Base-by-base conservation (phyloP, 805 yeast genomes). In the Metschnikowia sp. region DNA sequence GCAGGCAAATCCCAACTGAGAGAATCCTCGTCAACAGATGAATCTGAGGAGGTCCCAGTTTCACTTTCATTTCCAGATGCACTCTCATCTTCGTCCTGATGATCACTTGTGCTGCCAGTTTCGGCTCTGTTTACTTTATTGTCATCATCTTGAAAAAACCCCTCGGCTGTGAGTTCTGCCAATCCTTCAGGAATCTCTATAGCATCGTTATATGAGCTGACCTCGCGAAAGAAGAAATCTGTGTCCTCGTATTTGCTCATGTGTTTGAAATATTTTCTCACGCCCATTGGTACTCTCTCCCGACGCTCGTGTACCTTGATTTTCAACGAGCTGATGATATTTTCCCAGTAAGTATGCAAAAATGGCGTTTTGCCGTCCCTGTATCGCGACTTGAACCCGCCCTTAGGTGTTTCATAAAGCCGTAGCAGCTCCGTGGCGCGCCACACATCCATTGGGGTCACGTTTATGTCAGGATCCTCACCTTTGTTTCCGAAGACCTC, bases 381-480 rank as follows among this genome's bases (percentile, higher is more conserved):
- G 18, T 42, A 38, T 3, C 44, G 31, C 7, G 58, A 50, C 5
- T n/a, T 10, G n/a, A 30, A 34, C 4, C 60, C 59, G 3, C 48
- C 36, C 15, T 19, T 41, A 9, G 47, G 49, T 2, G 58, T 56
- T 34, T 55, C 56, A 39, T 49, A 52, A 15, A 56, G 42, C n/a
- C 39, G 46, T 12, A 53, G 38, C 5, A 42, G 39, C 7, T 50
- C 43, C 10, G 48, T 40, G 3, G 59, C 49, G 4, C 32, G 26
- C 48, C 49, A 44, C 2, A 59, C 40, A 34, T 59, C 63, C 8
- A 10, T 22, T 4, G 26, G 26, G 26, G 7, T 22, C 7, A 10
- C 36, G 2, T 8, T 10, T 26, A 26, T 26, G n/a, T 37, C 40
- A 10, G 40, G 10, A 2, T 13, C 38, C 4, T 37, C 19, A 5